phyloP scores from a whole-genome alignment of 768 basidiomycete genomes.

The Paxillus involutus region DNA sequence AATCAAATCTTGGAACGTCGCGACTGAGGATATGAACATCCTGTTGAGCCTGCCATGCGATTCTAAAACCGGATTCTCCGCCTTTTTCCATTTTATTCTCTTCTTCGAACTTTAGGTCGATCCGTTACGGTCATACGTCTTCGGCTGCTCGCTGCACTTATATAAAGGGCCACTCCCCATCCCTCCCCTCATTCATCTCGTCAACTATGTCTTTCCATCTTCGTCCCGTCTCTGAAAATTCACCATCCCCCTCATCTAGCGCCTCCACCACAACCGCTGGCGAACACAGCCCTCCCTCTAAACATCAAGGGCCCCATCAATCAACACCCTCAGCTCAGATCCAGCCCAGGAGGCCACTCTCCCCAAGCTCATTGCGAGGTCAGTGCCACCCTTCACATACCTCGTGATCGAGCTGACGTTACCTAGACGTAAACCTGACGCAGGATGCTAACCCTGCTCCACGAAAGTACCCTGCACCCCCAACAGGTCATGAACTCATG shows the following conservation, averaged over 20 bases:
- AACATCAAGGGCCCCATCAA: slow-evolving; percentile 23
- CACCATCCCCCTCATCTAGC: slow-evolving; percentile 56
- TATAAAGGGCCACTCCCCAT: slow-evolving; percentile 25
- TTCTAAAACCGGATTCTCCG: slow-evolving; percentile 7
- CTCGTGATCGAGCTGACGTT: slow-evolving; percentile 11
- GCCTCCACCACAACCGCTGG: slow-evolving; percentile 45
- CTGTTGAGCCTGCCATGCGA: slow-evolving; percentile 1
- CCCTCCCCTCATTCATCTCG: slow-evolving; percentile 37
- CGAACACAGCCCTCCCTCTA: slow-evolving; percentile 39
- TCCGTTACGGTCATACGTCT: slow-evolving; percentile 21
- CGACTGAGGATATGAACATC: slow-evolving; percentile 12
- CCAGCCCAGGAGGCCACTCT: slow-evolving; percentile 53
- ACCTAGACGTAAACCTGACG: slow-evolving; percentile 63
- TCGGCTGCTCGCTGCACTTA: slow-evolving; percentile 8
- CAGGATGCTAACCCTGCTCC: slow-evolving; percentile 48
- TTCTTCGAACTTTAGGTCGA: slow-evolving; percentile 20
- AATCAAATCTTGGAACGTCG: slow-evolving; percentile 20
- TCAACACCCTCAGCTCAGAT: slow-evolving; percentile 34
- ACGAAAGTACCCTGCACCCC: slow-evolving; percentile 70
- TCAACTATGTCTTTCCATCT: slow-evolving; percentile 48
- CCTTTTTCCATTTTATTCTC: slow-evolving; percentile 9
- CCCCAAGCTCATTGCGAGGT: slow-evolving; percentile 67
- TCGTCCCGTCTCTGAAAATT: slow-evolving; percentile 50
- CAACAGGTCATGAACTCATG: slow-evolving; percentile 84
- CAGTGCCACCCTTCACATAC: slow-evolving; percentile 6